Percentiles rank a stretch among this genome's conserved stretches.
Evolutionary conservation across 768 basidiomycete genomes (phyloP).

Genomic region (Calocera viscosa): DNA sequence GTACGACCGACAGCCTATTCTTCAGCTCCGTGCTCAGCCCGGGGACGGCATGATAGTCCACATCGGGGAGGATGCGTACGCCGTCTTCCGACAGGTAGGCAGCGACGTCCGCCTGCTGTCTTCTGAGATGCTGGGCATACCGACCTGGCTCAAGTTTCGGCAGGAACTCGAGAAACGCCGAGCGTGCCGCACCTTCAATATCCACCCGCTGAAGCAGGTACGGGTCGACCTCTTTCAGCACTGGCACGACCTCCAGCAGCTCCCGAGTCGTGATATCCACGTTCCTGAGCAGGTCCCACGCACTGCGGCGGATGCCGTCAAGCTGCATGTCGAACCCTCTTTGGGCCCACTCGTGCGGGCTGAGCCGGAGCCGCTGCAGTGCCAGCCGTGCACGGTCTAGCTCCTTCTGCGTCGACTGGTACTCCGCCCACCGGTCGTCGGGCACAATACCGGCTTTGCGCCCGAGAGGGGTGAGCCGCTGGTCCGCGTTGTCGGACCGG

Average conservation of each 20-base stretch:
- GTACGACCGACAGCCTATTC: constrained; percentile 46
- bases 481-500: constrained; percentile 79
- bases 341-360: constrained; percentile 36
- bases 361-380: constrained; percentile 29
- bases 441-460: constrained; percentile 33
- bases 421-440: constrained; percentile 35
- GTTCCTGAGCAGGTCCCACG: constrained; percentile 58
- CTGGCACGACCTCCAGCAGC: constrained; percentile 38
- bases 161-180: not conserved
- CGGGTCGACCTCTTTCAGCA: constrained; percentile 39
- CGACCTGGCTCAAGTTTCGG: constrained; percentile 14
- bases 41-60: constrained; percentile 53
- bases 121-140: constrained; percentile 37
- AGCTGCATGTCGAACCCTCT: constrained; percentile 32
- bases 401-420: constrained; percentile 26
- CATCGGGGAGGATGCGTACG: constrained; percentile 49
- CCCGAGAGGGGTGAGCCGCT: constrained; percentile 51
- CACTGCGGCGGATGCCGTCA: constrained; percentile 47
- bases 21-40: constrained; percentile 68
- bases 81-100: constrained; percentile 66
- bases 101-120: constrained; percentile 65
- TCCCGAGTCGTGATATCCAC: constrained; percentile 37
- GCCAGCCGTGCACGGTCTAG: constrained; percentile 27
- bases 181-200: constrained; percentile 48
- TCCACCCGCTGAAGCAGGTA: constrained; percentile 47